phyloP scores from a whole-genome alignment of 1,284 basidiomycete species.

The Irpex lacteus region DNA sequence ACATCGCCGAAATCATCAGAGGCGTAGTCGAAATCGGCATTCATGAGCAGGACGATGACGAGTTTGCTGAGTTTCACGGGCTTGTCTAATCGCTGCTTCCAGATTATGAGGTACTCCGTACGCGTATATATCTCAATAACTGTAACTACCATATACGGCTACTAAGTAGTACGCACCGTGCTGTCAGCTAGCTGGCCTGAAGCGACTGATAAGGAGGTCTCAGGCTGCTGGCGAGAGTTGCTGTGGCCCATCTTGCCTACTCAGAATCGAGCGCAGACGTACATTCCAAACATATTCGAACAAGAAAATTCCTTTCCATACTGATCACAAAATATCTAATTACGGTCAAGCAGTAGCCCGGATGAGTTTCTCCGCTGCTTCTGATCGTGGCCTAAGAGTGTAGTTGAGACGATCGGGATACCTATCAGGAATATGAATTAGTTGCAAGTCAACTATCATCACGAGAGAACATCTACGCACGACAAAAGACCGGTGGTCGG shows the following conservation, averaged over 20 bases:
- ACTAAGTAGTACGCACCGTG: no score
- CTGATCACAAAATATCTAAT: no score
- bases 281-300: no score
- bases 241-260: no score
- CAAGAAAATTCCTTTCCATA: no score
- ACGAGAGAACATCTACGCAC: not conserved
- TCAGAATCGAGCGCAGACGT: no score
- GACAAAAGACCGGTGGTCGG: not conserved
- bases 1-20: slow-evolving; percentile 22
- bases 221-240: no score
- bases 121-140: no score
- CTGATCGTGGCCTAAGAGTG: not conserved
- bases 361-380: not conserved
- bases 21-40: slow-evolving; percentile 29
- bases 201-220: no score
- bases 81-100: slow-evolving; percentile 15
- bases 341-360: not conserved
- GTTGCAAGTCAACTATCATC: not conserved
- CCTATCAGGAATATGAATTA: not conserved
- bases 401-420: not conserved
- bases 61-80: slow-evolving; percentile 32
- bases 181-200: no score
- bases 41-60: slow-evolving; percentile 30
- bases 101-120: no score
- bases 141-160: no score